These are phyloP conservation scores for Nakazawaea peltata DNA, from an alignment of 805 yeast species.

Conservation along the genomic window DNA sequence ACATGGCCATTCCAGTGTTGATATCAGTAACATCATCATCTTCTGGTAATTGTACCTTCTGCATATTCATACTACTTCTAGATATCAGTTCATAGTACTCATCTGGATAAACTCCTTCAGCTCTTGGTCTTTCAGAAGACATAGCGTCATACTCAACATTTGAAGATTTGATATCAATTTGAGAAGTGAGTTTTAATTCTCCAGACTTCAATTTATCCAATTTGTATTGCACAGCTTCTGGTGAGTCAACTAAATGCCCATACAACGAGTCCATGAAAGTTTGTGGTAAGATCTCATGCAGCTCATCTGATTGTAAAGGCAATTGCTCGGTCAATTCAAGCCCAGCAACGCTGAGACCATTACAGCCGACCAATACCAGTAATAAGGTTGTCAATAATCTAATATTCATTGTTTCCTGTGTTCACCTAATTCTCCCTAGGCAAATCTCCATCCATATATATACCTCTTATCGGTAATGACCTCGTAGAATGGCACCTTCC, in stretches of 20 bases:
- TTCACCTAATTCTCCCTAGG: no score
- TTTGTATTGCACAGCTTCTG: constrained; percentile 9
- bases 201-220: constrained; percentile 9
- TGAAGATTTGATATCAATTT: neutral
- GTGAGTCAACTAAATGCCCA: constrained; percentile 16
- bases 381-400: no score
- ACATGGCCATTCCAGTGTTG: constrained; percentile 13
- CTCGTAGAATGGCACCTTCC: no score
- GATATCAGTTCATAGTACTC: constrained; percentile 12
- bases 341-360: no score
- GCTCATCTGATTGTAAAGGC: no score
- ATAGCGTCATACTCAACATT: constrained; percentile 2
- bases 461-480: no score
- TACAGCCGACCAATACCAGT: no score
- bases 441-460: no score
- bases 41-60: constrained; percentile 20
- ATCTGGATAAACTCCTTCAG: constrained; percentile 5
- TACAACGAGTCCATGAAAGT: constrained; percentile 18
- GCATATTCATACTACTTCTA: constrained; percentile 14
- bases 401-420: no score
- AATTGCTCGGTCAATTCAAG: no score
- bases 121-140: constrained; percentile 2
- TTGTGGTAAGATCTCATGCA: constrained; percentile 5
- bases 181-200: constrained; percentile 1
- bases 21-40: constrained; percentile 29